A percentile compares a stretch with the other conserved stretches of the same genome.
These are phyloP conservation scores for Xylariaceae sp. DNA, from an alignment of 2,329 filamentous ascomycete species.

Conservation along the genomic window DNA sequence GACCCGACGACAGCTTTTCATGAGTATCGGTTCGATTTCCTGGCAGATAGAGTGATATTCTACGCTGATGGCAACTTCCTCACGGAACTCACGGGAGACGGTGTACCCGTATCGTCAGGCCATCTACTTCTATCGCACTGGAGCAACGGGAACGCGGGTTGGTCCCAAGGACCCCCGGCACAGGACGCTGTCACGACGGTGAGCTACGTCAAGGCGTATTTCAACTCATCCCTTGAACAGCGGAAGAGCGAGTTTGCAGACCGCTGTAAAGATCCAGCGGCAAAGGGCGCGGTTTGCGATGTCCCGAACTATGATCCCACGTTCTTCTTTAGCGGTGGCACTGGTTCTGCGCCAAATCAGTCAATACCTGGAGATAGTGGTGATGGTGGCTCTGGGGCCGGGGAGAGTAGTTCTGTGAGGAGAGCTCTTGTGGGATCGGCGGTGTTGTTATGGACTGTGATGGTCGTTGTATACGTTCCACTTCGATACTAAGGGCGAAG, in stretches of 20 bases:
- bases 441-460: too few relatives aligned
- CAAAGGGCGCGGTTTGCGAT: conserved; percentile 40
- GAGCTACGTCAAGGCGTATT: conserved; percentile 73
- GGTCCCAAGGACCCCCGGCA: conserved; percentile 67
- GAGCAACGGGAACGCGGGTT: conserved; percentile 70
- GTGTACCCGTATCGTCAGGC: conserved; percentile 58
- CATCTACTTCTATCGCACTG: conserved; percentile 70
- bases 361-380: conserved; percentile 31
- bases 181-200: conserved; percentile 61
- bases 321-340: conserved; percentile 48
- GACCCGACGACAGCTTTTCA: conserved; percentile 63
- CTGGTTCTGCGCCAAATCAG: conserved; percentile 47
- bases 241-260: conserved; percentile 36
- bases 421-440: background rate
- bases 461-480: too few relatives aligned
- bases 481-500: too few relatives aligned
- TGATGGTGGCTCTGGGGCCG: background rate
- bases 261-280: conserved; percentile 40
- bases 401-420: background rate
- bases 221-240: conserved; percentile 59
- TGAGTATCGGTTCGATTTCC: conserved; percentile 77
- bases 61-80: conserved; percentile 62
- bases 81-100: conserved; percentile 50
- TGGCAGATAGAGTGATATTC: conserved; percentile 59
- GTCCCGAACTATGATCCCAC: conserved; percentile 45